These are phyloP conservation scores for Theileria annulata DNA, from an alignment of 169 alveolate species.

Conservation along the genomic window DNA sequence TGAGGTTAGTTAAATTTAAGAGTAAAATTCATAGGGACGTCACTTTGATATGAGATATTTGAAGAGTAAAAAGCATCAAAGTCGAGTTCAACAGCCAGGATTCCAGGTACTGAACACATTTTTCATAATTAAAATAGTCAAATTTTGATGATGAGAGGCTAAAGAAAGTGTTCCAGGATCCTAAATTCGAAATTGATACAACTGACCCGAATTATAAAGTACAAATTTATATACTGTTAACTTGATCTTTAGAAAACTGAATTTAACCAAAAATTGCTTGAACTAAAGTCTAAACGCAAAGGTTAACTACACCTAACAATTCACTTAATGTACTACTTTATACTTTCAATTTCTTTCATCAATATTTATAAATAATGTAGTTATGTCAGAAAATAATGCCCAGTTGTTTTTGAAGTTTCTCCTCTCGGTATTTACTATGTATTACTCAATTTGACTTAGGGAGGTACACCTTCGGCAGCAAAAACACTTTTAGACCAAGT, in stretches of 20 bases:
- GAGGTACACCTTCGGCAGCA: constrained; percentile 37
- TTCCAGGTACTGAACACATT: constrained; percentile 8
- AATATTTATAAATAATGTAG: constrained; percentile 7
- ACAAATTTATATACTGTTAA: constrained; percentile 48
- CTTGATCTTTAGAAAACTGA: constrained; percentile 41
- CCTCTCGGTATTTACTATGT: constrained; percentile 28
- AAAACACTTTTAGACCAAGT: constrained; percentile 44
- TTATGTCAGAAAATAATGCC: constrained; percentile 9
- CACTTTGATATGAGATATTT: constrained; percentile 52
- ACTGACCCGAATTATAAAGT: constrained; percentile 85
- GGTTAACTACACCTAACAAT: constrained; percentile 1
- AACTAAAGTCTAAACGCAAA: constrained; percentile 35
- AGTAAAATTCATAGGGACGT: constrained; percentile 28
- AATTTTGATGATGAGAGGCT: constrained; percentile 77
- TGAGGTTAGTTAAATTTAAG: not conserved
- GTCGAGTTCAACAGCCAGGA: constrained; percentile 56
- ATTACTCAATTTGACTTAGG: constrained; percentile 23
- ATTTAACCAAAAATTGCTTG: constrained; percentile 50
- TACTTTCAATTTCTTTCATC: not conserved
- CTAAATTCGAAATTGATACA: constrained; percentile 85
- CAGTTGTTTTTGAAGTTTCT: constrained; percentile 42
- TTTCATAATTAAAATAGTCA: constrained; percentile 16
- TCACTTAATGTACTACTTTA: not conserved
- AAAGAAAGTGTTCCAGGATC: constrained; percentile 74
- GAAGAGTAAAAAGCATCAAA: constrained; percentile 2